Evolutionary conservation across 495 filamentous ascomycete species (phyloP).

Genomic region (Rusavskia elegans): DNA sequence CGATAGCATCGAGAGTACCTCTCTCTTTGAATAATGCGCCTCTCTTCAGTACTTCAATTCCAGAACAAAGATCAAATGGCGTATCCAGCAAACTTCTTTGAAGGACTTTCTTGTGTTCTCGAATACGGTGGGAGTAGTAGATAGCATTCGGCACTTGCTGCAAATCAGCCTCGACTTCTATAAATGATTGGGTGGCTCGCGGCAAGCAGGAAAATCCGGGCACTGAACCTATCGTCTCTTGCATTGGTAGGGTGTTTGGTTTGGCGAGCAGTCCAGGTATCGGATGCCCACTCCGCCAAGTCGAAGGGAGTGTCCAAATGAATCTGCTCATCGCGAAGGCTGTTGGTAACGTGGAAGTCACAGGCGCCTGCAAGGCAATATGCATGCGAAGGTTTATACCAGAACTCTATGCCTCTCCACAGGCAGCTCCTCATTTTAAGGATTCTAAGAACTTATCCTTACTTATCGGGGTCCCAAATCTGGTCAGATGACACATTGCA

Average conservation of each 20-base stretch:
- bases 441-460: not conserved
- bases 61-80: not conserved
- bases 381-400: not conserved
- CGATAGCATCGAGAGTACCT: not conserved
- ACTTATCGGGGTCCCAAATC: not conserved
- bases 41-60: not conserved
- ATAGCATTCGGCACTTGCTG: not conserved
- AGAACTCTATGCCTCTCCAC: not conserved
- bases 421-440: not conserved
- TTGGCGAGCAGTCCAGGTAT: no score
- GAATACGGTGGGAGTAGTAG: not conserved
- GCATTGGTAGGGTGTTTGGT: no score
- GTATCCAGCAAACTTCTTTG: not conserved
- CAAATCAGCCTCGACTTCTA: not conserved
- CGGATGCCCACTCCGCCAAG: no score
- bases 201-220: no score
- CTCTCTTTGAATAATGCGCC: not conserved
- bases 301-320: no score
- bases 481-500: not conserved
- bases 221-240: no score
- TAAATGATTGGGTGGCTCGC: no score
- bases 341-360: not conserved
- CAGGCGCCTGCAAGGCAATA: not conserved
- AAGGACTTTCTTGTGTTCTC: not conserved
- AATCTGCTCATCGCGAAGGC: no score